phyloP scores from a whole-genome alignment of 345 rosid genomes.

The Lumnitzera racemosa region DNA sequence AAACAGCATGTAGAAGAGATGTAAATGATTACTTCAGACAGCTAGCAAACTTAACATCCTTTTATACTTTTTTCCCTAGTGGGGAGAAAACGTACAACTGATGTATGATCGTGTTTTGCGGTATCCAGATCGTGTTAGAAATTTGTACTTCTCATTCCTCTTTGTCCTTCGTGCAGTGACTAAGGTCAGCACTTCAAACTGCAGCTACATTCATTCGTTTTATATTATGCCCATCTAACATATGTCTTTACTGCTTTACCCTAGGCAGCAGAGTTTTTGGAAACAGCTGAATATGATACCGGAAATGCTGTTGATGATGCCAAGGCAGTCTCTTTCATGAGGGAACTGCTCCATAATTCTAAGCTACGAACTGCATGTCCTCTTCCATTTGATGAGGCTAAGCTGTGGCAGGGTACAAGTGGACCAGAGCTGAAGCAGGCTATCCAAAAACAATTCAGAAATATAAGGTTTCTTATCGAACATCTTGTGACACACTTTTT shows the following conservation, averaged over 20 bases:
- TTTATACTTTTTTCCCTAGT: slow-evolving; percentile 40
- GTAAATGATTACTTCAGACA: no score
- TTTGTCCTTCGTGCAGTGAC: slow-evolving; percentile 91
- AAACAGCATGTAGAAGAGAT: no score
- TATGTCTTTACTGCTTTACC: slow-evolving; percentile 1
- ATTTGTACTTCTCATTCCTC: slow-evolving; percentile 82
- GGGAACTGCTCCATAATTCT: slow-evolving; percentile 60
- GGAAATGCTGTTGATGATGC: slow-evolving; percentile 77
- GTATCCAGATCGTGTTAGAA: slow-evolving; percentile 83
- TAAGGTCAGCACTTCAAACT: slow-evolving; percentile 40
- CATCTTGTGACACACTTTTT: no score
- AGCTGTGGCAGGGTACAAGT: slow-evolving; percentile 87
- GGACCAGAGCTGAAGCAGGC: slow-evolving; percentile 91
- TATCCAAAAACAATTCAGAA: slow-evolving; percentile 79
- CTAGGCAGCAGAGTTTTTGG: slow-evolving; percentile 77
- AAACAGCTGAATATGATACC: slow-evolving; percentile 75
- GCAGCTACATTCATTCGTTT: no score
- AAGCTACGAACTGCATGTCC: slow-evolving; percentile 89
- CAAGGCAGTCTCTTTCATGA: slow-evolving; percentile 70
- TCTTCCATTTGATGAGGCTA: slow-evolving; percentile 92
- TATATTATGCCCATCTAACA: no score
- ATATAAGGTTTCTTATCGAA: slow-evolving; percentile 54
- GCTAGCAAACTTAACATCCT: not conserved
- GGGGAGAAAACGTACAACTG: slow-evolving; percentile 84
- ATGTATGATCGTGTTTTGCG: slow-evolving; percentile 74